Percentiles rank a stretch among this genome's conserved stretches.
Conservation (phyloP, 179 eudicot species). For the Sideroxylon spinosum region DNA sequence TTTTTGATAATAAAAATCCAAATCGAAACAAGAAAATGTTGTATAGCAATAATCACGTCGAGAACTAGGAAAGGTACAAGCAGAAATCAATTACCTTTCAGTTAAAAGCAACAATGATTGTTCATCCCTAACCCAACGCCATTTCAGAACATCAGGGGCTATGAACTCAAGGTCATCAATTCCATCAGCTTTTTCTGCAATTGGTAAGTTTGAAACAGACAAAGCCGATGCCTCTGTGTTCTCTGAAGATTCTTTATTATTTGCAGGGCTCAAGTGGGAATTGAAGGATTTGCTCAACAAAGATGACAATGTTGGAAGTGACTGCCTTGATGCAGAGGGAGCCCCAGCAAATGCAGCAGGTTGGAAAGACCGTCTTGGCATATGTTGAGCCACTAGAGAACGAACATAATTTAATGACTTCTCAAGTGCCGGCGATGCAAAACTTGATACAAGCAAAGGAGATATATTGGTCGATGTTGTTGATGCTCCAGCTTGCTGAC, state of each 20-base stretch:
- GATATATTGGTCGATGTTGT: conserved; percentile 40
- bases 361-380: conserved; percentile 82
- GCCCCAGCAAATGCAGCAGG: conserved; percentile 92
- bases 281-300: conserved; percentile 86
- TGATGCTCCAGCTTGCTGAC: conserved; percentile 50
- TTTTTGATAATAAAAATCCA: background rate
- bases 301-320: conserved; percentile 90
- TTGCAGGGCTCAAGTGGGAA: conserved; percentile 73
- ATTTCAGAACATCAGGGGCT: conserved; percentile 77
- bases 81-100: conserved; percentile 54
- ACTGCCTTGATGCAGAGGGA: conserved; percentile 70
- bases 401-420: conserved; percentile 93
- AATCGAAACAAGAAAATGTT: background rate
- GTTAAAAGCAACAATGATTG: conserved; percentile 47
- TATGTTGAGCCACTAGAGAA: conserved; percentile 81
- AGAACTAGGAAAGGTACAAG: too few relatives aligned
- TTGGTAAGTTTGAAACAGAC: conserved; percentile 60
- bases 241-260: conserved; percentile 59
- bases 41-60: background rate
- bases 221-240: conserved; percentile 52
- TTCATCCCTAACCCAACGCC: conserved; percentile 84
- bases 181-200: conserved; percentile 56
- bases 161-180: conserved; percentile 60
- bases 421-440: conserved; percentile 74
- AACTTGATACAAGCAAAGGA: conserved; percentile 86